Percentiles rank a stretch among this genome's conserved stretches.
Conservation (phyloP, 352 stramenopile species). For the Pythium utonaiense region DNA sequence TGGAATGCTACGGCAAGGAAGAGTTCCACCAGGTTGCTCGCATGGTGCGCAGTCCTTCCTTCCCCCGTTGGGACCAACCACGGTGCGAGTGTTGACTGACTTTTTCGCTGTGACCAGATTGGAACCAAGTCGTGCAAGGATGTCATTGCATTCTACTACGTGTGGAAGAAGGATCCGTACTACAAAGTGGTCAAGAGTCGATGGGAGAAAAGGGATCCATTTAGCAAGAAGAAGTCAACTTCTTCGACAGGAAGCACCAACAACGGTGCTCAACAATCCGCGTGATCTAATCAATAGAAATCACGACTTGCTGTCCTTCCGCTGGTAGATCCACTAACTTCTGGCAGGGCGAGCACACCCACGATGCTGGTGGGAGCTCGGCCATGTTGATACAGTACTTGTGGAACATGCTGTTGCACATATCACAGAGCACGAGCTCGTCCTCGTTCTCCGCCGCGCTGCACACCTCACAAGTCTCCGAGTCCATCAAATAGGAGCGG, state of each 20-base stretch:
- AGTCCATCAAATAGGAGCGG: slow-evolving; percentile 73
- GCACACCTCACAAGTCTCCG: slow-evolving; percentile 70
- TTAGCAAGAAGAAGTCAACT: slow-evolving; percentile 28
- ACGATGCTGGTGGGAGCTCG: slow-evolving; percentile 70
- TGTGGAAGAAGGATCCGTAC: slow-evolving; percentile 87
- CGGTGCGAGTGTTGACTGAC: too few relatives aligned
- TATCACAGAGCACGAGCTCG: slow-evolving; percentile 71
- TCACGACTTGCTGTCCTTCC: slow-evolving; percentile 61
- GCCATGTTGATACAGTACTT: slow-evolving; percentile 79
- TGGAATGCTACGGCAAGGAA: slow-evolving; percentile 84
- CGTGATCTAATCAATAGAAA: slow-evolving; percentile 52
- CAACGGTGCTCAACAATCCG: background rate
- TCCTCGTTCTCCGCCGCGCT: slow-evolving; percentile 54
- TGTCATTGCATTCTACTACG: slow-evolving; percentile 82
- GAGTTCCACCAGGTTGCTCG: slow-evolving; percentile 72
- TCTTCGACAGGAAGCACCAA: slow-evolving; percentile 3
- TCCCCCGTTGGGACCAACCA: too few relatives aligned
- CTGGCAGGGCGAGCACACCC: slow-evolving; percentile 75
- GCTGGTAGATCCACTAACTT: slow-evolving; percentile 58
- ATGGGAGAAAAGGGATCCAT: slow-evolving; percentile 49
- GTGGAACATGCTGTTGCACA: slow-evolving; percentile 84
- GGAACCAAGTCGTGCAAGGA: slow-evolving; percentile 63
- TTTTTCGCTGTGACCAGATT: slow-evolving; percentile 34
- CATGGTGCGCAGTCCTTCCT: slow-evolving; percentile 32
- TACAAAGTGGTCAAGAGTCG: slow-evolving; percentile 80